A percentile compares a stretch with the other conserved stretches of the same genome.
These are phyloP conservation scores for Nematodospora anomalae DNA, from an alignment of 1,139 yeast genomes.

Conservation along the genomic window DNA sequence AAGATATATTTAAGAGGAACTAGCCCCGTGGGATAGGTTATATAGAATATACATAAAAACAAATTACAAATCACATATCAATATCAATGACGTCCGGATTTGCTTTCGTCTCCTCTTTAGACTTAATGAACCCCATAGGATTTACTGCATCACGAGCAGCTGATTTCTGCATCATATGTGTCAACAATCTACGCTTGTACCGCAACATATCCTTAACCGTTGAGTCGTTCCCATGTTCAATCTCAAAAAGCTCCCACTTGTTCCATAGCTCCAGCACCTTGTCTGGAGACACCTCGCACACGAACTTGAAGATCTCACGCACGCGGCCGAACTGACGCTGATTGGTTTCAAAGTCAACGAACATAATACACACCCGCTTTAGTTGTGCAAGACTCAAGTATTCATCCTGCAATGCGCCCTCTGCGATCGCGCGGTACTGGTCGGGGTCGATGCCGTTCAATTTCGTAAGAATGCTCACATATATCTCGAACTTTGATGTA, in stretches of 20 bases:
- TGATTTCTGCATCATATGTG: constrained; percentile 36
- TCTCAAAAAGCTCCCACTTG: constrained; percentile 73
- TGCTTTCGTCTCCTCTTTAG: constrained; percentile 21
- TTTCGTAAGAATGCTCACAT: constrained; percentile 16
- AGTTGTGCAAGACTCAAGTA: constrained; percentile 30
- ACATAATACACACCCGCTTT: constrained; percentile 32
- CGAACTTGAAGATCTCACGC: constrained; percentile 54
- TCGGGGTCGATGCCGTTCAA: constrained; percentile 16
- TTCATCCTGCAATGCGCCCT: constrained; percentile 19
- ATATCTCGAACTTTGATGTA: constrained; percentile 25
- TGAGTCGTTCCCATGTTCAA: constrained; percentile 66
- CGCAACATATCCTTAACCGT: constrained; percentile 76
- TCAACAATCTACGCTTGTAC: constrained; percentile 43
- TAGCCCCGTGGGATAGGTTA: neutral
- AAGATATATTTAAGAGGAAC: constrained; percentile 21
- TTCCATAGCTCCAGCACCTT: constrained; percentile 47
- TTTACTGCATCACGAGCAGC: constrained; percentile 26
- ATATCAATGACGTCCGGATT: constrained; percentile 74
- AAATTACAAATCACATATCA: constrained; percentile 26
- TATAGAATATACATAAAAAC: neutral
- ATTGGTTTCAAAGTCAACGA: constrained; percentile 48
- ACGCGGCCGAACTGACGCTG: constrained; percentile 57
- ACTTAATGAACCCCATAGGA: constrained; percentile 60
- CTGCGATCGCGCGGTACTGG: constrained; percentile 20
- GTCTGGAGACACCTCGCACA: constrained; percentile 20